Conservation (phyloP, 164 flowering plant species). For the Umbellularia californica region DNA sequence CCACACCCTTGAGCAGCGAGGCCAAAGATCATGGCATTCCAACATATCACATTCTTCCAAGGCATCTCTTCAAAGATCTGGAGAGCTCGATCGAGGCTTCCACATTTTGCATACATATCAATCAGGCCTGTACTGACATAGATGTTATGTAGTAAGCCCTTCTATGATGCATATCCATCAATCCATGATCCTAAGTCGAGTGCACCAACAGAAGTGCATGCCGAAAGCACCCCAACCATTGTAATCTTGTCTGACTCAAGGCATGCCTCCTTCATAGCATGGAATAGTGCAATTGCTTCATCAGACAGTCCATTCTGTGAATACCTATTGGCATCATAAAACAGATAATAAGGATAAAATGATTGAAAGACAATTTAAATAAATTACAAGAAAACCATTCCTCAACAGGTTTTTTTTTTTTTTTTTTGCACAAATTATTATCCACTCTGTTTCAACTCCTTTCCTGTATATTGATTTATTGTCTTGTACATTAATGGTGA, state of each 20-base stretch:
- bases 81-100: constrained; percentile 21
- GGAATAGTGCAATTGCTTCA: constrained; percentile 25
- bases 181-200: constrained; percentile 26
- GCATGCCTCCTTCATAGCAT: constrained; percentile 22
- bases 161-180: constrained; percentile 18
- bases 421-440: too few relatives aligned
- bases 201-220: constrained; percentile 29
- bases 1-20: constrained; percentile 25
- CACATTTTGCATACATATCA: constrained; percentile 30
- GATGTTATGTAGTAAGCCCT: constrained; percentile 16
- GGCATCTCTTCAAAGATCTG: constrained; percentile 16
- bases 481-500: too few relatives aligned
- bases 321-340: constrained; percentile 11
- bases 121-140: constrained; percentile 22
- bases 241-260: constrained; percentile 29
- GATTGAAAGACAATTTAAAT: neutral
- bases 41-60: constrained; percentile 22
- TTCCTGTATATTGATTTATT: neutral
- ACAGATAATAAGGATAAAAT: neutral
- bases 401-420: neutral
- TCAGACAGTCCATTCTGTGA: constrained; percentile 15
- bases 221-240: constrained; percentile 30
- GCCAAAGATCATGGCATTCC: constrained; percentile 29
- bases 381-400: neutral
- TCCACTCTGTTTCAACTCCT: neutral